Conservation (phyloP, 23 red algal species). For the Cyanidioschyzon merolae region DNA sequence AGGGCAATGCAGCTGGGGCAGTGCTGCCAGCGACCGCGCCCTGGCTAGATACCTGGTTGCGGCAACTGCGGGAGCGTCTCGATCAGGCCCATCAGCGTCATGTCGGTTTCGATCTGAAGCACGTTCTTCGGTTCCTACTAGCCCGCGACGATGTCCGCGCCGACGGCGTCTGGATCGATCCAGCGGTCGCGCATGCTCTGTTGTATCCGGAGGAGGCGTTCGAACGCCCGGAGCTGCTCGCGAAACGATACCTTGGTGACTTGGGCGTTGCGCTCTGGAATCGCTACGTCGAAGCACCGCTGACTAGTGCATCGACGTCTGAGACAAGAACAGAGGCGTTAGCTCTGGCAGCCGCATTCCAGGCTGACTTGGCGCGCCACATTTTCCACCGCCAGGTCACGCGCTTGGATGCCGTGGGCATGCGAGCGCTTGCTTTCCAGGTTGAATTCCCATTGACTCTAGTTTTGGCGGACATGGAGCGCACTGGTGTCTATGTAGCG, state of each 20-base stretch:
- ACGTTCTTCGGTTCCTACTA: background rate
- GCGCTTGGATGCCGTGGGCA: background rate
- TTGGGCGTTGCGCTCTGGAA: background rate
- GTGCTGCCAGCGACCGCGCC: background rate
- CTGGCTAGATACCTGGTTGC: background rate
- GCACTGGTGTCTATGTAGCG: constrained; percentile 19
- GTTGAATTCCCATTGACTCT: constrained; percentile 33
- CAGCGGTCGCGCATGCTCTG: constrained; percentile 7
- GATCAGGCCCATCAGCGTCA: background rate
- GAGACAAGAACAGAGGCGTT: background rate
- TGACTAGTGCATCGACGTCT: background rate
- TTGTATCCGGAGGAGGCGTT: constrained; percentile 15
- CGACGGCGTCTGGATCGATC: constrained; percentile 14
- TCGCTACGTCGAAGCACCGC: background rate
- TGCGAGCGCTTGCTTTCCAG: background rate
- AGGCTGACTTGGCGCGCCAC: constrained; percentile 5
- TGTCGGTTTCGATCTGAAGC: constrained; percentile 27
- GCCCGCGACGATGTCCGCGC: background rate
- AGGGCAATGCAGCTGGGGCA: background rate
- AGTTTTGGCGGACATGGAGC: constrained; percentile 33
- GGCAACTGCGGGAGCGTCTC: background rate
- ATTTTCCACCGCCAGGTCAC: background rate
- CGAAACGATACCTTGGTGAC: constrained; percentile 1
- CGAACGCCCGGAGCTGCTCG: background rate
- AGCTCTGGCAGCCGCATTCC: background rate